Evolutionary conservation across 2,329 filamentous ascomycete genomes (phyloP), one percentile per base, ranked within the genome.

Genomic region (Cercospora sp.): DNA sequence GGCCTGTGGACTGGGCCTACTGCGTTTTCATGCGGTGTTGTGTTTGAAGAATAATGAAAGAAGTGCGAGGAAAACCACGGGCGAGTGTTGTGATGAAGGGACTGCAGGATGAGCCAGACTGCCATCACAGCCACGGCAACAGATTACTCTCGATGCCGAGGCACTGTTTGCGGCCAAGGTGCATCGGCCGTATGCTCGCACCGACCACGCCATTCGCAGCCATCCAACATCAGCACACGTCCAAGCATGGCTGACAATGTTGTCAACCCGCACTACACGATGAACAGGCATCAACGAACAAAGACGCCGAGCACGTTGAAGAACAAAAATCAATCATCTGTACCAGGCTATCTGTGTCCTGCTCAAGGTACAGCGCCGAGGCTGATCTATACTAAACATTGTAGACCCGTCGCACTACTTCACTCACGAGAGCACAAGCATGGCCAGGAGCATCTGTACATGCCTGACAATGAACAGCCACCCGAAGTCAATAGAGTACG

Each of bases 301-400:
- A 18, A 31, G 26, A 33, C 12, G 26, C n/a, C 7, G 42, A 55
- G 6, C n/a, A 39, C 16, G 12, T 20, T 55, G 12, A 18, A 39
- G 10, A 48, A 55, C n/a, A 23, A 55, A 18, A 58, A 30, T 39
- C 62, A 64, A 57, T 30, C 42, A 60, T 67, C 63, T 63, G 59
- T 68, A 65, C 63, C 62, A 63, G 66, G 57, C 66, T 59, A 59
- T 65, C 59, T 68, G 63, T 53, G 66, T 68, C 63, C 66, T 68
- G 63, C 62, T 63, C 66, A 30, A 66, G 58, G 63, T 36, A 60
- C 58, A 60, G 20, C 59, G 66, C 58, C 66, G 63, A 65, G 62
- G 53, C 58, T 65, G 23, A 39, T 58, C 63, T 59, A 45, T 59
- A 36, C 45, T 42, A 51, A 51, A 23, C 18, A 23, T 13, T 12